phyloP scores from a whole-genome alignment of 2,329 filamentous ascomycete genomes.

The Stagonosporopsis rhizophila region DNA sequence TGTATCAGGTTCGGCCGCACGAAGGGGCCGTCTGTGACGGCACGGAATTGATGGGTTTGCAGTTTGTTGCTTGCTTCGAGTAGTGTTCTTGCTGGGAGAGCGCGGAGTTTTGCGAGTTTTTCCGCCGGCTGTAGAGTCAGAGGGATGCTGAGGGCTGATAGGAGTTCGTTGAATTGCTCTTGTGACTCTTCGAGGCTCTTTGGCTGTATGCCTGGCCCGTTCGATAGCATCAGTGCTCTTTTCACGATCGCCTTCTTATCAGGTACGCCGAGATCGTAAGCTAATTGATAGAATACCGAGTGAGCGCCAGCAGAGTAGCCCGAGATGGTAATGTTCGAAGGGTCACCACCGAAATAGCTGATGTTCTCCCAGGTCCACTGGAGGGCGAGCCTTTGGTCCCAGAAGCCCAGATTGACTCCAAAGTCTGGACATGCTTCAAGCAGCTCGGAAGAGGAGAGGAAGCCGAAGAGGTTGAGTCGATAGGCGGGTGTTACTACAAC shows the following conservation, averaged over 20 bases:
- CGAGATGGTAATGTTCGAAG: slow-evolving; percentile 59
- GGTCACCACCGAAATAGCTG: slow-evolving; percentile 59
- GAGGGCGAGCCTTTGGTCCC: slow-evolving; percentile 63
- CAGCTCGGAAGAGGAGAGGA: slow-evolving; percentile 60
- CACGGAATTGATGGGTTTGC: slow-evolving; percentile 62
- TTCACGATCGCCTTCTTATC: slow-evolving; percentile 57
- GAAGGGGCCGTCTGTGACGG: slow-evolving; percentile 59
- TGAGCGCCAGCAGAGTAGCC: slow-evolving; percentile 66
- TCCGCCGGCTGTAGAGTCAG: slow-evolving; percentile 47
- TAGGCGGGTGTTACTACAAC: slow-evolving; percentile 65
- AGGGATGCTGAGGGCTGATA: slow-evolving; percentile 55
- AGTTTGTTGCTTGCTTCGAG: slow-evolving; percentile 54
- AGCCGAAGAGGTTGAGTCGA: slow-evolving; percentile 64
- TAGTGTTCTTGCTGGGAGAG: slow-evolving; percentile 49
- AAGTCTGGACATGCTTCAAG: slow-evolving; percentile 43
- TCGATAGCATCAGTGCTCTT: slow-evolving; percentile 62
- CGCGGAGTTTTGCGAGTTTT: slow-evolving; percentile 57
- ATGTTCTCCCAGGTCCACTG: slow-evolving; percentile 64
- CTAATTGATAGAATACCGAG: slow-evolving; percentile 64
- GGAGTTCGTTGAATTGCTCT: slow-evolving; percentile 60
- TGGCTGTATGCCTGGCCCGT: slow-evolving; percentile 61
- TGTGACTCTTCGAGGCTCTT: slow-evolving; percentile 57
- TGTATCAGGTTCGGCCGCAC: slow-evolving; percentile 53
- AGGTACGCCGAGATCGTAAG: slow-evolving; percentile 62
- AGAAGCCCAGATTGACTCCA: slow-evolving; percentile 62